Evolutionary conservation across 108 stramenopile genomes (phyloP), one percentile per base, ranked within the genome.

Genomic region (Nitzschia inconspicua): DNA sequence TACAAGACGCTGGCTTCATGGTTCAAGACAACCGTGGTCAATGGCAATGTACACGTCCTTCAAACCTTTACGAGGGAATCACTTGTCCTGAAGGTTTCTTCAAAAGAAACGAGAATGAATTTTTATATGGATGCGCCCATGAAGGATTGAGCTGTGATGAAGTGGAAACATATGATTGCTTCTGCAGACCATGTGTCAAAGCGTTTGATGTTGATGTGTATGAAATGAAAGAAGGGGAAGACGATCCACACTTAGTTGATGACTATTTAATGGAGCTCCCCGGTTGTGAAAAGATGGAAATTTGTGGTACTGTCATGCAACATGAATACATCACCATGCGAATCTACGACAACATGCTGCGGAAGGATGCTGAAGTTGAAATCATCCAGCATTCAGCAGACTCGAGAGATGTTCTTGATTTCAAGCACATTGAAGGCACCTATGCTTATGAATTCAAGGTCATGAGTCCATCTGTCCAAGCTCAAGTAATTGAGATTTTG

Each of bases 121-220:
- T 54, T 26, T 3, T 18, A 11, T 6, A 35, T 10, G 30, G 32
- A n/a, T 54, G 53, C 34, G 34, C n/a, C 3, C 32, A 54, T 4
- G 32, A 36, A 36, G 53, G 34, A 7, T n/a, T 54, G 5, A 35
- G 6, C 34, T 54, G 53, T 20, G 34, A 36, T 22, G 68, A 55
- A 22, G 23, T 34, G n/a, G n/a, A n/a, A n/a, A n/a, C 32, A 31
- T 57, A 57, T 18, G 46, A 63, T 34, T 70, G 69, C 23, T 23
- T 70, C n/a, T 70, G 69, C 53, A 63, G 37, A 28, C 69, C 69
- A 19, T 70, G 69, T 28, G 46, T 66, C 22, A 57, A 57, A 56
- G 69, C 62, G 20, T 70, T 57, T 40, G 69, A 70, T 18, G 64
- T 72, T 5, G 65, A 72, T 26, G 41, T 57, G 25, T 70, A 51